Conservation (phyloP, 23 red algal species). For the Agarophyton chilense region DNA sequence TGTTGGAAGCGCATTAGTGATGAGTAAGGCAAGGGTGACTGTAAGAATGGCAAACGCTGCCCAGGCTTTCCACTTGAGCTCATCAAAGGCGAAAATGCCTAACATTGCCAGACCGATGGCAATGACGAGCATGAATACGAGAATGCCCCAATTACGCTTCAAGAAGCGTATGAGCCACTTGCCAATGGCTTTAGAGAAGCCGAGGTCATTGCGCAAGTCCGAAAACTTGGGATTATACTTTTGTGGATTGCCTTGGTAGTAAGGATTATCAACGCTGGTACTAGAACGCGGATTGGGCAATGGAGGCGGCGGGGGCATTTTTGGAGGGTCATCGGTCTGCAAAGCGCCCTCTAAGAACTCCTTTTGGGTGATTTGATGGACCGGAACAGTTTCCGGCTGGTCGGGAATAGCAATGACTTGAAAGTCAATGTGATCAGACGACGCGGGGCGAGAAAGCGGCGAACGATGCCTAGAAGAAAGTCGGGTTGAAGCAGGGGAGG, state of each 20-base stretch:
- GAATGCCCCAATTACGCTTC: slow-evolving; percentile 73
- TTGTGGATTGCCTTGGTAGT: slow-evolving; percentile 19
- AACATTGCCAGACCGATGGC: slow-evolving; percentile 71
- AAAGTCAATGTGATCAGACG: slow-evolving; percentile 55
- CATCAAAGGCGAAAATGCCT: slow-evolving; percentile 76
- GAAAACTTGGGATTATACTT: slow-evolving; percentile 69
- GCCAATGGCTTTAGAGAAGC: slow-evolving; percentile 17
- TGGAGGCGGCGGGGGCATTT: slow-evolving; percentile 33
- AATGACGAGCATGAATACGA: slow-evolving; percentile 51
- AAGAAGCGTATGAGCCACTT: slow-evolving; percentile 28
- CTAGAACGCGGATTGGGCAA: slow-evolving; percentile 63
- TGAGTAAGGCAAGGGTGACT: slow-evolving; percentile 63
- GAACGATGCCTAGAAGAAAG: slow-evolving; percentile 19
- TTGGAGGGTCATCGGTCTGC: background rate
- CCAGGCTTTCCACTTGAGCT: slow-evolving; percentile 84
- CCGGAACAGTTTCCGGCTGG: slow-evolving; percentile 37
- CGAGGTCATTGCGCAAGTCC: slow-evolving; percentile 42
- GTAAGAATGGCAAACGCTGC: slow-evolving; percentile 74
- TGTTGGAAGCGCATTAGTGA: slow-evolving; percentile 72
- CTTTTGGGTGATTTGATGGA: background rate
- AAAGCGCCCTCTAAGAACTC: background rate
- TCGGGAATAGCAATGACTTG: slow-evolving; percentile 66
- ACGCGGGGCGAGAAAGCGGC: background rate
- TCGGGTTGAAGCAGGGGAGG: background rate
- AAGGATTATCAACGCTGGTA: slow-evolving; percentile 67